Conservation (phyloP, 345 rosid species). For the Eucalyptus regnans region DNA sequence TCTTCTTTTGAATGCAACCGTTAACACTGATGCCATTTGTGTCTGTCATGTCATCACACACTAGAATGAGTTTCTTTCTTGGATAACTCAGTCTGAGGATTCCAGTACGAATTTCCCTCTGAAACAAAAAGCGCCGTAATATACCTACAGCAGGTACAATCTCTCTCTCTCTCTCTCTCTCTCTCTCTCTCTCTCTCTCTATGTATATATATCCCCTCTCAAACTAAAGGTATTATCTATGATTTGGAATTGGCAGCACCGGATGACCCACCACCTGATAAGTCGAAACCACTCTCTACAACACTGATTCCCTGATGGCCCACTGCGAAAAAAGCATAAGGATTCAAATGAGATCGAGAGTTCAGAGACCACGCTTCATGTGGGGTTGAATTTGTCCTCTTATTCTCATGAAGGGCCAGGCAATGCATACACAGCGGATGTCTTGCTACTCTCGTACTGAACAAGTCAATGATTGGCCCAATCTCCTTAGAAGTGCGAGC, state of each 20-base stretch:
- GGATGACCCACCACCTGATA: background rate
- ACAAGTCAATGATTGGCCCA: background rate
- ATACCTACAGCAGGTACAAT: background rate
- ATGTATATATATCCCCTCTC: background rate
- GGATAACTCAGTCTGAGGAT: background rate
- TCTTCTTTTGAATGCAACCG: background rate
- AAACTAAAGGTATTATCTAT: background rate
- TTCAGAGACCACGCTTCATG: background rate
- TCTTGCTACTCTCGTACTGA: background rate
- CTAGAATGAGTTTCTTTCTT: background rate
- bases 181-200: background rate
- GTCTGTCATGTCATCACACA: background rate
- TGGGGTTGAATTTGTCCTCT: background rate
- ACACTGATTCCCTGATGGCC: background rate
- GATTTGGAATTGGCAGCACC: background rate
- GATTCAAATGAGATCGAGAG: background rate
- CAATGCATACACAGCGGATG: background rate
- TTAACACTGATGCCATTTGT: background rate
- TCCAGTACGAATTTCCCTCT: background rate
- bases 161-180: background rate
- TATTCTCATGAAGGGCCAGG: background rate
- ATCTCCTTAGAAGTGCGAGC: background rate
- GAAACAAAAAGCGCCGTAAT: background rate
- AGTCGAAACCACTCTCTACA: background rate
- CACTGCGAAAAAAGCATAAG: background rate